phyloP scores from a whole-genome alignment of 1,139 yeast genomes.

The Hemisphaericaspora xylofermentans region DNA sequence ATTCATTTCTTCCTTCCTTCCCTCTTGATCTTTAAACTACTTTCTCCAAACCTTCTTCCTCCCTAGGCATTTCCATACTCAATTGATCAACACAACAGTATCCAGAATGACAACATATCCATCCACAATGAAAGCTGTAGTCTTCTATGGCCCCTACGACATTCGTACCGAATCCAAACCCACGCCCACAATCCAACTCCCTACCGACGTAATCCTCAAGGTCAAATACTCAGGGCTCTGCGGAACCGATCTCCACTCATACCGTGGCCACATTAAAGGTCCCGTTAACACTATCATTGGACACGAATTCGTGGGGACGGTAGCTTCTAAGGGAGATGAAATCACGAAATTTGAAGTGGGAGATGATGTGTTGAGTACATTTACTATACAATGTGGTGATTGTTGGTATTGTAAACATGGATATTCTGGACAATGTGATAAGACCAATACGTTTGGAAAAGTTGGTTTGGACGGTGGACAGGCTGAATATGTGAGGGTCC shows the following conservation, averaged over 20 bases:
- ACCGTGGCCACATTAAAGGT: slow-evolving; percentile 52
- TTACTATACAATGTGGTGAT: slow-evolving; percentile 55
- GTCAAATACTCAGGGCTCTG: slow-evolving; percentile 57
- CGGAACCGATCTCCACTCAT: slow-evolving; percentile 63
- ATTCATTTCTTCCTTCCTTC: background rate
- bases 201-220: slow-evolving; percentile 52
- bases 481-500: slow-evolving; percentile 59
- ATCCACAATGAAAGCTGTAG: slow-evolving; percentile 53
- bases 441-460: slow-evolving; percentile 56
- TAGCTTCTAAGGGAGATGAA: slow-evolving; percentile 37
- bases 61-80: background rate
- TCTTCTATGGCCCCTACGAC: slow-evolving; percentile 50
- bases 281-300: slow-evolving; percentile 43
- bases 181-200: slow-evolving; percentile 38
- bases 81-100: background rate
- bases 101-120: slow-evolving; percentile 13
- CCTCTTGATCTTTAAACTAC: background rate
- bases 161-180: slow-evolving; percentile 44
- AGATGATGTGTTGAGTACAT: slow-evolving; percentile 49
- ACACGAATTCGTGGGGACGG: slow-evolving; percentile 49
- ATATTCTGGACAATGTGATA: slow-evolving; percentile 50
- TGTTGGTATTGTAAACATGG: slow-evolving; percentile 58
- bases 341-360: slow-evolving; percentile 38
- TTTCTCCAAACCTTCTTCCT: background rate
- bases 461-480: slow-evolving; percentile 57